Base-by-base conservation (phyloP, 352 stramenopile species). In the Globisporangium splendens region DNA sequence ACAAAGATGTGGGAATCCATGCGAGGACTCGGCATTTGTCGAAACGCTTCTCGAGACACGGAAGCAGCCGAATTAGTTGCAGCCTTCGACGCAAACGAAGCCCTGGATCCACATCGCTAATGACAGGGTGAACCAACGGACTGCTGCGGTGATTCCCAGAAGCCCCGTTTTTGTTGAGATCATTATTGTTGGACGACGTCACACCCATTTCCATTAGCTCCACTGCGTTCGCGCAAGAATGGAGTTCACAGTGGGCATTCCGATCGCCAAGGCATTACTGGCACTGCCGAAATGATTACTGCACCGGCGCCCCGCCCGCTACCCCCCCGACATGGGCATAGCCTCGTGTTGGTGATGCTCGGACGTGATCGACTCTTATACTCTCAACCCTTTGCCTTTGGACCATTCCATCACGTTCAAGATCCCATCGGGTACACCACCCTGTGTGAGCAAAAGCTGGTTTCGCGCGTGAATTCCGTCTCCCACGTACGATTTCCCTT, bases 381-480 rank as follows among this genome's bases (percentile, higher is more conserved):
- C 68, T 87, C 22, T 83, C 84, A 1, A 95, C 70, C 0, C 70
- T 59, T 97, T 97, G 46, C 86, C 91, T 58, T 96, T 97, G 47
- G 89, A 85, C 90, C 89, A 97, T 96, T 94, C 91, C 91, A 98
- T 58, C 85, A 87, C 46, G 91, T 90, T n/a, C 31, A 98, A 73
- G 44, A 86, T 92, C 88, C 86, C 96, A 67, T 96, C 84, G 5
- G 86, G 86, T 1, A 74, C 70, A 8, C 86, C 89, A 43, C 86
- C 85, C 52, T 97, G 87, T 1, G 91, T 90, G 7, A 98, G 63
- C n/a, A 98, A 68, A 15, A 96, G 65, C 71, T 96, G 83, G 18
- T 92, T 94, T 98, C 90, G 22, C n/a, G 84, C 79, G 42, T 96
- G 62, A 97, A 98, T 54, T 86, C 79, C 67, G 97, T 79, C 53